Percentiles rank a stretch among this genome's conserved stretches.
These are phyloP conservation scores for Xylariaceae sp. DNA, from an alignment of 2,329 filamentous ascomycete species.

Conservation along the genomic window DNA sequence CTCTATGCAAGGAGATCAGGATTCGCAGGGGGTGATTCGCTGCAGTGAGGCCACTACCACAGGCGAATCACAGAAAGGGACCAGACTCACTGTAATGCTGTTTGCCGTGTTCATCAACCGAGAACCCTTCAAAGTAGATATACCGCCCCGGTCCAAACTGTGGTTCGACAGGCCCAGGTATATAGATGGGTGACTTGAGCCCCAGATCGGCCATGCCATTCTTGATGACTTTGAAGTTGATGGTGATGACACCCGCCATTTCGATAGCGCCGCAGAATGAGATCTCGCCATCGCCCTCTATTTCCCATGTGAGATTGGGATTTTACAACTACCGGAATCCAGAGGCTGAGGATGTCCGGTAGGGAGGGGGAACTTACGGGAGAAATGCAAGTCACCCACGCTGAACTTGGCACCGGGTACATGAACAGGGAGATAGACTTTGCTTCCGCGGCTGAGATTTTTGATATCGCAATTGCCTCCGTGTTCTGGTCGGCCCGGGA, in stretches of 20 bases:
- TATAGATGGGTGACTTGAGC: conserved; percentile 80
- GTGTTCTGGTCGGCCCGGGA: conserved; percentile 79
- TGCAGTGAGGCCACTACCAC: not conserved
- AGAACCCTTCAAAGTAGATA: conserved; percentile 86
- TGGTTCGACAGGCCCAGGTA: conserved; percentile 82
- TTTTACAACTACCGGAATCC: not conserved
- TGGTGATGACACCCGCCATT: conserved; percentile 86
- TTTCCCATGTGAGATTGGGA: conserved; percentile 3
- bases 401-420: conserved; percentile 83
- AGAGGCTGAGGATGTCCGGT: not conserved
- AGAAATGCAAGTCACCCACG: conserved; percentile 85
- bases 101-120: conserved; percentile 80
- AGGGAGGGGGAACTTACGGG: conserved; percentile 41
- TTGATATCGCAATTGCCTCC: conserved; percentile 93
- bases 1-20: not conserved
- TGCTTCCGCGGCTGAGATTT: conserved; percentile 72
- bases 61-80: not conserved
- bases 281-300: conserved; percentile 84
- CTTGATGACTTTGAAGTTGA: conserved; percentile 87
- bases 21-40: no score
- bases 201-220: conserved; percentile 68
- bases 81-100: conserved; percentile 62
- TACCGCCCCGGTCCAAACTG: conserved; percentile 79
- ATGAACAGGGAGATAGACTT: conserved; percentile 84
- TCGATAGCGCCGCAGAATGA: conserved; percentile 88